Evolutionary conservation across 257 asterid species (phyloP), one percentile per base, ranked within the genome.

Genomic region (Nicotiana tomentosiformis): DNA sequence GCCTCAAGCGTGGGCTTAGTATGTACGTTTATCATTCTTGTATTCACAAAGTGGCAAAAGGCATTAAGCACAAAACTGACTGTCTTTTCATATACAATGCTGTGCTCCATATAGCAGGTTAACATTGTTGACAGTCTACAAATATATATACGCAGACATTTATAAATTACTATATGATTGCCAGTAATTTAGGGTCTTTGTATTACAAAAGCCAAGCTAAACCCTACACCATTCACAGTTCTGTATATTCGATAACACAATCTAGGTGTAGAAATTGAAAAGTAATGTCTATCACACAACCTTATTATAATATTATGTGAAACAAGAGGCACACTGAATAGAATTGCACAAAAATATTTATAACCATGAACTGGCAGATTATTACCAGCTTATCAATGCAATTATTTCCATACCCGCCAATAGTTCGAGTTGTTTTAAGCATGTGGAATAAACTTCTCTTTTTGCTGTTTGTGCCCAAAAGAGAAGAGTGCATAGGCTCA

Each of bases 391-490:
- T 57, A 79, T 77, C 56, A 83, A 84, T 76, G 16, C 16, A 65
- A 33, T 83, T 78, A 61, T 82, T 69, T 66, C 58, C 90, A 84
- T 94, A 96, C 99, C 99, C 99, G 90, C 99, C 99, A 86, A 88
- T 90, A 74, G 98, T 96, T 86, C 94, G 86, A 78, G 99, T 96
- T 77, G 97, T 92, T 92, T 92, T 94, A 88, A 96, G 98, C 98
- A 93, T 92, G 86, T 93, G 97, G 90, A 96, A 96, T 84, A 96
- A 88, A 84, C 99, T 94, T 90, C 92, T 91, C 90, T 96, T 96
- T 85, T 91, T 96, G 90, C 56, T 90, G 90, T 83, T 92, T 77
- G 96, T 89, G 7, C 97, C 98, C 89, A 89, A 83, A 82, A 94
- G 97, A 84, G 91, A 85, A 66, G 94, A 85, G 85, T 94, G 97